Percentiles rank a stretch among this genome's conserved stretches.
phyloP scores from a whole-genome alignment of 768 basidiomycete genomes.

The Pleurotus giganteus region DNA sequence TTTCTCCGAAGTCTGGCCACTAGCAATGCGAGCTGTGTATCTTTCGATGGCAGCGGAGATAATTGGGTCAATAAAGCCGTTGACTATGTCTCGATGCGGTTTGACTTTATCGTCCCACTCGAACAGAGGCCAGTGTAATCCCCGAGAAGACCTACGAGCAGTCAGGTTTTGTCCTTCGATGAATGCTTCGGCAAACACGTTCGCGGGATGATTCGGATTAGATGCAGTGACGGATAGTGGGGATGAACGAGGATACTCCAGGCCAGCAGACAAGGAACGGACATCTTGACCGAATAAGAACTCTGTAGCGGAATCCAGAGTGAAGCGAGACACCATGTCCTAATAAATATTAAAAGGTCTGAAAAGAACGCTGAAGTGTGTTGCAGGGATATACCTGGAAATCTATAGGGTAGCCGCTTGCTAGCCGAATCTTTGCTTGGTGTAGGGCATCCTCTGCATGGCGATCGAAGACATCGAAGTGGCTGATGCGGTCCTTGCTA shows the following conservation, averaged over 20 bases:
- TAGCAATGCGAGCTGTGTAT: conserved; percentile 20
- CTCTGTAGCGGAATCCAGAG: conserved; percentile 61
- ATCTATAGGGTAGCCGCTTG: conserved; percentile 50
- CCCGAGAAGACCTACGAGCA: conserved; percentile 34
- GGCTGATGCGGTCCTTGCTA: conserved; percentile 53
- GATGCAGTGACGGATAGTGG: conserved; percentile 19
- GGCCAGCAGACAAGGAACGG: conserved; percentile 42
- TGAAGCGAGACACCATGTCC: conserved; percentile 50
- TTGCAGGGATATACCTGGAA: conserved; percentile 43
- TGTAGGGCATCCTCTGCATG: conserved; percentile 48
- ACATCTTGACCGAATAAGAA: conserved; percentile 59
- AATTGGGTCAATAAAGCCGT: conserved; percentile 50
- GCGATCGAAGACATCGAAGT: conserved; percentile 61
- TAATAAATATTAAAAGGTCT: conserved; percentile 11
- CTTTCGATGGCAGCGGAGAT: conserved; percentile 41
- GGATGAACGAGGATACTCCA: conserved; percentile 46
- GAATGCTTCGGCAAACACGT: conserved; percentile 49
- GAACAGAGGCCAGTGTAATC: conserved; percentile 42
- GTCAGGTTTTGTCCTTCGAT: conserved; percentile 37
- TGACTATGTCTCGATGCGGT: conserved; percentile 41
- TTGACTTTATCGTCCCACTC: conserved; percentile 49
- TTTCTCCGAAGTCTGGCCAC: conserved; percentile 12
- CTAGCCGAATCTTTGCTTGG: conserved; percentile 40
- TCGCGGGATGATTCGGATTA: conserved; percentile 33
- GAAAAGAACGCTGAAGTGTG: neutral